Evolutionary conservation across 2,329 filamentous ascomycete species (phyloP).

Genomic region (Fusarium anguioides): DNA sequence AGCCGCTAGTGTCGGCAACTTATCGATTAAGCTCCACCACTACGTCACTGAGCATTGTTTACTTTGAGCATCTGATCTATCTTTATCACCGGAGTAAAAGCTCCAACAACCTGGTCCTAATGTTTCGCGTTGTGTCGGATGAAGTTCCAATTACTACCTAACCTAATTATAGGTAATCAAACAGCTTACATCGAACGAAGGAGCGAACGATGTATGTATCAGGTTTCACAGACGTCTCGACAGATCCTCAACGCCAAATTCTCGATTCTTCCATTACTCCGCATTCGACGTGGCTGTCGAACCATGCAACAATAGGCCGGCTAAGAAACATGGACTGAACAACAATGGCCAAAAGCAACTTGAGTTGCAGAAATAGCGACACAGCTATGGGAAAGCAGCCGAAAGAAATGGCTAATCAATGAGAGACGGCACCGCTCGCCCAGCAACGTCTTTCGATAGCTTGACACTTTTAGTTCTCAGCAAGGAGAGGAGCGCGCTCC

Average conservation of each 20-base stretch:
- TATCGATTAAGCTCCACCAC: constrained; percentile 40
- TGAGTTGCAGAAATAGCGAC: background rate
- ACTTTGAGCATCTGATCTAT: constrained; percentile 3
- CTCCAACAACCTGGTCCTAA: background rate
- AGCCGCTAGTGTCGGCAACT: constrained; percentile 41
- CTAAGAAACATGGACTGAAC: constrained; percentile 8
- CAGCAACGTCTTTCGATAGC: background rate
- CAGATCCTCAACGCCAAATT: constrained; percentile 30
- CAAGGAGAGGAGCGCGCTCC: constrained; percentile 71
- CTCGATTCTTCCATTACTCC: constrained; percentile 26
- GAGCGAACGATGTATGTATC: constrained; percentile 5
- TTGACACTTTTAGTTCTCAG: constrained; percentile 52
- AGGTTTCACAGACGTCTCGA: constrained; percentile 1
- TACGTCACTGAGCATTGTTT: constrained; percentile 24
- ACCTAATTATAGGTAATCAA: background rate
- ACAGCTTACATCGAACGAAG: constrained; percentile 6
- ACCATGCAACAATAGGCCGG: constrained; percentile 22
- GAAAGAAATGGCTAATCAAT: background rate
- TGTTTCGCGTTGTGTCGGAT: background rate
- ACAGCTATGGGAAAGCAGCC: background rate
- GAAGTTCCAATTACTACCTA: constrained; percentile 31
- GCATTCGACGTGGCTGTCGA: constrained; percentile 14
- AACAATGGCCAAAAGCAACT: constrained; percentile 11
- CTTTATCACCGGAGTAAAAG: constrained; percentile 12
- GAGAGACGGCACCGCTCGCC: background rate